Evolutionary conservation across 164 flowering plant species (phyloP).

Genomic region (Paratinospora sagittata): DNA sequence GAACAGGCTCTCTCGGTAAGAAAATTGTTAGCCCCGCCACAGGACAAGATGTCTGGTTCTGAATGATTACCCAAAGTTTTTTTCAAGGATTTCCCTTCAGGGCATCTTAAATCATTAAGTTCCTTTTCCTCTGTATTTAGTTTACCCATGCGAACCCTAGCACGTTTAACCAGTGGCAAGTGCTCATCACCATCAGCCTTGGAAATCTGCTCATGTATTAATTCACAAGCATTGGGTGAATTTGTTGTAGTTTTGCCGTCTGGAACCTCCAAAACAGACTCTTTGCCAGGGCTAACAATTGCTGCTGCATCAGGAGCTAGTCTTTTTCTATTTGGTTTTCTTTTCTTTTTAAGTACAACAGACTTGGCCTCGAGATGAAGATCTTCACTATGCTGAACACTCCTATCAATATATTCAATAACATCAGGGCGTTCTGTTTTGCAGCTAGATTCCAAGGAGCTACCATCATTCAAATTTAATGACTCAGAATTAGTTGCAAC

Average conservation of each 20-base stretch:
- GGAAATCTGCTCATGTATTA: constrained; percentile 18
- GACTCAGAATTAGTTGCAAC: constrained; percentile 46
- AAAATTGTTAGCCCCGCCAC: constrained; percentile 16
- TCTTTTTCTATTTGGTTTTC: constrained; percentile 62
- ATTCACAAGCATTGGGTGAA: constrained; percentile 30
- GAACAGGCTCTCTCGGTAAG: constrained; percentile 17
- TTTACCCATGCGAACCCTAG: constrained; percentile 89
- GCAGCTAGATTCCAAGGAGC: constrained; percentile 42
- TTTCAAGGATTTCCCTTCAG: constrained; percentile 31
- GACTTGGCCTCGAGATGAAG: constrained; percentile 46
- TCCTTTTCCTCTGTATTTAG: constrained; percentile 31
- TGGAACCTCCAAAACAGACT: constrained; percentile 24
- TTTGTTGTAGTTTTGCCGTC: constrained; percentile 16
- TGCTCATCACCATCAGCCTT: constrained; percentile 89
- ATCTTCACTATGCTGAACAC: constrained; percentile 36
- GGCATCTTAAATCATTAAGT: constrained; percentile 15
- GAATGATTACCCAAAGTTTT: constrained; percentile 19
- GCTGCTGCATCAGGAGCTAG: constrained; percentile 30
- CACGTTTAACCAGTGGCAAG: constrained; percentile 88
- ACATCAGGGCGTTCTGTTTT: constrained; percentile 35
- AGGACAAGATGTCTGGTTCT: constrained; percentile 19
- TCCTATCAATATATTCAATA: constrained; percentile 32
- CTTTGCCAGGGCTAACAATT: constrained; percentile 24
- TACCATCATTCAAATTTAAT: constrained; percentile 42
- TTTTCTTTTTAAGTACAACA: constrained; percentile 60